These are phyloP conservation scores for Tetragonia tetragonoides DNA, from an alignment of 148 eudicot species.

Conservation along the genomic window DNA sequence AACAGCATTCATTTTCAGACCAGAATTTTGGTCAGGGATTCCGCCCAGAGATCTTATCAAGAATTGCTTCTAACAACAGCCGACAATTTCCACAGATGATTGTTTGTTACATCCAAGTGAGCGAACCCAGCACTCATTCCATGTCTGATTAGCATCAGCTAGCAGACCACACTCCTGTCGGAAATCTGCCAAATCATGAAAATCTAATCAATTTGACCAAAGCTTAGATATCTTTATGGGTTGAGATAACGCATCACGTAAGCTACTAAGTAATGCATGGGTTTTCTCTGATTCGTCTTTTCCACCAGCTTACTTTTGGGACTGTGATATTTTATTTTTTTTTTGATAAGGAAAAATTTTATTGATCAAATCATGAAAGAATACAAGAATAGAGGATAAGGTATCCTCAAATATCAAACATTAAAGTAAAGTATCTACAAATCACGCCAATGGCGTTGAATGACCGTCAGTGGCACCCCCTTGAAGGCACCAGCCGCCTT, in stretches of 20 bases:
- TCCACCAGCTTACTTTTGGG: too few species aligned
- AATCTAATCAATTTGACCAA: background rate
- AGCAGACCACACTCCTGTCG: constrained; percentile 14
- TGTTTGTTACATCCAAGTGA: constrained; percentile 24
- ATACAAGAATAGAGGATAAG: too few species aligned
- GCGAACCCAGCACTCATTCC: constrained; percentile 35
- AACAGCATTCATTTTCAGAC: constrained; percentile 34
- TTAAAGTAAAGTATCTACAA: too few species aligned
- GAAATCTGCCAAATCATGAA: background rate
- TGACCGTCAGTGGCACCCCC: too few species aligned
- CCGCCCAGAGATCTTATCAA: constrained; percentile 57
- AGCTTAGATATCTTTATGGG: background rate
- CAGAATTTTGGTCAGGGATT: constrained; percentile 25
- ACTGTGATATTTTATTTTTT: too few species aligned
- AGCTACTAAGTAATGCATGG: too few species aligned
- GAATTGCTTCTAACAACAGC: constrained; percentile 51
- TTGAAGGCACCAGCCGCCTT: too few species aligned
- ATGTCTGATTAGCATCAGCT: constrained; percentile 38
- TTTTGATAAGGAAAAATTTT: too few species aligned
- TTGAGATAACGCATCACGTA: background rate
- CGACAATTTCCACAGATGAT: constrained; percentile 35
- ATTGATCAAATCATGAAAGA: too few species aligned
- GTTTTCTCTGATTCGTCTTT: too few species aligned
- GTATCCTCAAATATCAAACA: too few species aligned
- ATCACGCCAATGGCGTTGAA: too few species aligned